Evolutionary conservation across 495 filamentous ascomycete species (phyloP), one percentile per base, ranked within the genome.

Genomic region (Penicillium angulare): DNA sequence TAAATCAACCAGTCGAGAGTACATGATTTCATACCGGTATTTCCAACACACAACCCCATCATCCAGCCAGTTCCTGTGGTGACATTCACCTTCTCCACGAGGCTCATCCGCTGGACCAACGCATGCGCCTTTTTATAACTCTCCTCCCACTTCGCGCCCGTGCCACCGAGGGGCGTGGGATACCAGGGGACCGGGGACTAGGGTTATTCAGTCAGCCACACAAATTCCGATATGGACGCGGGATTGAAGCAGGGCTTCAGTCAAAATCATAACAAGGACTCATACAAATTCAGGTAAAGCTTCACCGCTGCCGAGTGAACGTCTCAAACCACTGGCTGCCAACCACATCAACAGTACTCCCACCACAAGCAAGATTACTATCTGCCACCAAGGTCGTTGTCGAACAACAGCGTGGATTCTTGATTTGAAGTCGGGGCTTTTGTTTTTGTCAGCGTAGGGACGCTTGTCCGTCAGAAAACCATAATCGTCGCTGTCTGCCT

Each of bases 21-120:
- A 24, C 2, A 20, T 0, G 1, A 15, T n/a, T n/a, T 16, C 57
- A 18, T 55, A 75, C 74, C 74, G 6, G 90, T 96, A 66, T 95
- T 96, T 15, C 92, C 93, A 5, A 97, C 90, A 47, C 91, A 93
- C 40, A 90, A 75, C 0, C 86, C 90, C 86, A 92, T 92, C 64
- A 79, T 73, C 92, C 92, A 97, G 7, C 93, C 92, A 0, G 84
- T 91, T 0, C 92, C 92, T 0, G 92, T 96, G 0, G 93, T 97
- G 55, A 97, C 77, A 66, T 97, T 97, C 47, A 98, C 88, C 66
- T 97, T 98, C 63, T 96, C 92, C 22, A 86, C 74, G 31, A 98
- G 68, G 8, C 82, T 89, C 92, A 98, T 96, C 63, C 79, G 77
- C 44, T 72, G 64, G 0, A 97, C 93, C 72, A 98, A 65, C 49